phyloP scores from a whole-genome alignment of 805 yeast species.

The Wickerhamiella cacticola region DNA sequence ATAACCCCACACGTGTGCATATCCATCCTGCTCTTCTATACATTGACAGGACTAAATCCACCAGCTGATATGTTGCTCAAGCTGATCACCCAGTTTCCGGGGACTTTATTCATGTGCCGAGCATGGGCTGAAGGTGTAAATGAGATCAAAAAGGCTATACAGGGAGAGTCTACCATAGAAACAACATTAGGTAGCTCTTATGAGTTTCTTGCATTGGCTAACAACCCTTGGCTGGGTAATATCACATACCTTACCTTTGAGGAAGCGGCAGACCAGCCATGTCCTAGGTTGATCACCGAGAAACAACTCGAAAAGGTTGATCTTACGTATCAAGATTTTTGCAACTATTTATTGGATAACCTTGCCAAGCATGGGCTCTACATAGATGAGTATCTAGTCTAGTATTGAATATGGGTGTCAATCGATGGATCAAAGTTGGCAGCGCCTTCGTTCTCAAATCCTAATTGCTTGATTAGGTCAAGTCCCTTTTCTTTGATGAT shows the following conservation, averaged over 20 bases:
- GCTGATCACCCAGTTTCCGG: constrained; percentile 6
- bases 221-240: constrained; percentile 15
- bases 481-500: constrained; percentile 15
- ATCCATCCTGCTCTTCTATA: constrained; percentile 5
- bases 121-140: constrained; percentile 10
- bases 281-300: background rate
- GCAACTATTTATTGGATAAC: constrained; percentile 5
- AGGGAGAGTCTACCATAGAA: background rate
- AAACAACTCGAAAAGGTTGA: background rate
- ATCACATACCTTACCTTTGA: background rate
- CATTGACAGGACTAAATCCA: background rate
- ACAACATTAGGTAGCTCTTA: background rate
- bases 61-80: background rate
- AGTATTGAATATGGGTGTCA: constrained; percentile 9
- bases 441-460: constrained; percentile 20
- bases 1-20: background rate
- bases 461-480: constrained; percentile 19
- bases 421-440: constrained; percentile 10
- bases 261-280: background rate
- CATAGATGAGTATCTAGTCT: constrained; percentile 10
- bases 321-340: constrained; percentile 1
- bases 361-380: background rate
- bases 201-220: constrained; percentile 4
- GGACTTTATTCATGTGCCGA: constrained; percentile 7
- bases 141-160: background rate